Conservation (phyloP, 352 stramenopile species). For the Globisporangium echinulatum region DNA sequence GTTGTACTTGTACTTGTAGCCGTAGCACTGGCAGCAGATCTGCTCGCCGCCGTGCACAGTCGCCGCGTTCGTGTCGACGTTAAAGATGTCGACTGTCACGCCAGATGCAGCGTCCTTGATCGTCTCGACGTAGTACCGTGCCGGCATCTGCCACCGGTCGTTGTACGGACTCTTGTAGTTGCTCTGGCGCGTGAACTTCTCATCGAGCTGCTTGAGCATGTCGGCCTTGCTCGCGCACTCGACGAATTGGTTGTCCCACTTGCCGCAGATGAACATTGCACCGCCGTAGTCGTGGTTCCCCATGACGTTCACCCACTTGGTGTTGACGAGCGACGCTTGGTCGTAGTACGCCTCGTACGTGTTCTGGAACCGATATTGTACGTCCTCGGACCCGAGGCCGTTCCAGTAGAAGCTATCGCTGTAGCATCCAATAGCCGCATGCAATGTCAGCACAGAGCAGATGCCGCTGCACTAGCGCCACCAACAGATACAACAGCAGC, state of each 20-base stretch:
- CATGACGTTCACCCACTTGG: constrained; percentile 68
- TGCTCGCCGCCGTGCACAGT: constrained; percentile 53
- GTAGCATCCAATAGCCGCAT: neutral
- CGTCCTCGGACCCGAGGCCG: constrained; percentile 54
- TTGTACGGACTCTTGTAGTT: constrained; percentile 59
- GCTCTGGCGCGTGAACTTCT: constrained; percentile 55
- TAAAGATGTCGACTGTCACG: constrained; percentile 62
- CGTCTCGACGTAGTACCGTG: constrained; percentile 58
- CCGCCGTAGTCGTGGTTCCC: constrained; percentile 72
- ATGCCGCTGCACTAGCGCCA: neutral
- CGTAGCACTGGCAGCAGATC: constrained; percentile 78
- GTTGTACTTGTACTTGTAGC: constrained; percentile 55
- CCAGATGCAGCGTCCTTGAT: constrained; percentile 22
- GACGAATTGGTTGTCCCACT: constrained; percentile 54
- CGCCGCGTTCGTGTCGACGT: constrained; percentile 58
- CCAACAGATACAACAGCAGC: too few relatives aligned
- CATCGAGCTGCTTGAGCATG: constrained; percentile 55
- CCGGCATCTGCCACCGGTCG: constrained; percentile 60
- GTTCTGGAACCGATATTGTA: constrained; percentile 55
- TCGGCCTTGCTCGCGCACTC: constrained; percentile 51
- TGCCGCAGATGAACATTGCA: constrained; percentile 72
- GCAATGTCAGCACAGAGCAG: neutral
- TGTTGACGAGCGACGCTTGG: constrained; percentile 30
- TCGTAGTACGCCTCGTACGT: constrained; percentile 66
- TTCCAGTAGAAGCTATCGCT: constrained; percentile 75